Evolutionary conservation across 2,329 filamentous ascomycete genomes (phyloP), one percentile per base, ranked within the genome.

Genomic region (Stachybotrys chartarum): DNA sequence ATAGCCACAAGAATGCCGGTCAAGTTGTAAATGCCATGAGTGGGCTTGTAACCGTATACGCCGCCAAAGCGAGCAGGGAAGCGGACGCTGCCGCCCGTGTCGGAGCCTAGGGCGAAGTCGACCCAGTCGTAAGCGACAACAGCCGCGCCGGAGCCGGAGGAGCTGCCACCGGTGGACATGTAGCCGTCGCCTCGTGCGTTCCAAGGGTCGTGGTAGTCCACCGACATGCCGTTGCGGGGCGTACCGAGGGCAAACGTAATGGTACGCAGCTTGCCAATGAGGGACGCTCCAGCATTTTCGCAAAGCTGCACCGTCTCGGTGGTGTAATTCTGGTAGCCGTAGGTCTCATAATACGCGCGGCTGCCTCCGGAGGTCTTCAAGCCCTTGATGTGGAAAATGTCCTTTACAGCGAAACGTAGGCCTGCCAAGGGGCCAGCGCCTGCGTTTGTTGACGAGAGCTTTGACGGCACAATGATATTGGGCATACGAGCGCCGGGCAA

Each of bases 111-210:
- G 8, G 66, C 59, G 16, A 61, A 57, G 52, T 72, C 68, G 16
- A 72, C 47, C 67, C 68, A 72, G 48, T 65, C 57, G 57, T 72
- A 72, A 6, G 61, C 56, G 6, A 66, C 68, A 32, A 72, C 56
- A 18, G 65, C 66, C 6, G 61, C 64, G 2, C 56, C 71, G 46
- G 61, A 63, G 6, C 71, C 71, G 49, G 57, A 61, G 47, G 63
- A 68, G 48, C 66, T 69, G 1, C 64, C 64, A 3, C 55, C 61
- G 1, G 69, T 60, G 1, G 57, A 59, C 48, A 66, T 67, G 42
- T 69, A 70, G 1, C 66, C 65, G 55, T 75, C 72, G 0, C 64
- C 72, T 7, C 72, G 56, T 0, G 72, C 68, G 57, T 73, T 75
- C 51, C 62, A 70, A 1, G 72, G 67, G 11, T 56, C 58, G 5